Percentiles rank a stretch among this genome's conserved stretches.
Evolutionary conservation across 257 asterid species (phyloP).

Genomic region (Primulina tabacum): DNA sequence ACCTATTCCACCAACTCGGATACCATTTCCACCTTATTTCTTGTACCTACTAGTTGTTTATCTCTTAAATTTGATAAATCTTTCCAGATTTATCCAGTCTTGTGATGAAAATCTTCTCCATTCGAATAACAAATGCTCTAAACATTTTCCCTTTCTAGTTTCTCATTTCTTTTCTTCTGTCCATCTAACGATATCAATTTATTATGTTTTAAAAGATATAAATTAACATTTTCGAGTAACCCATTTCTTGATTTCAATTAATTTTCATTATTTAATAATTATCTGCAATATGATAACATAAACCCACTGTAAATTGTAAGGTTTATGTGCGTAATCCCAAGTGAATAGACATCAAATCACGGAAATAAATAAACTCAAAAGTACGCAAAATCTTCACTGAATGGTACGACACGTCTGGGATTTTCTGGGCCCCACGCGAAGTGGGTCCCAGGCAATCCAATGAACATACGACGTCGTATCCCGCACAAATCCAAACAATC

Average conservation of each 20-base stretch:
- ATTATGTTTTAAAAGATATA: no score
- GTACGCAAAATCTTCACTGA: neutral
- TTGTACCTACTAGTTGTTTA: no score
- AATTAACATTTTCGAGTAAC: neutral
- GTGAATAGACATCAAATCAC: neutral
- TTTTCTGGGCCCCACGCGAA: no score
- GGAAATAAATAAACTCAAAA: no score
- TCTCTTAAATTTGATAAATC: no score
- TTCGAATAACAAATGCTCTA: neutral
- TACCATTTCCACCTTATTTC: no score
- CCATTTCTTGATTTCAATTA: no score
- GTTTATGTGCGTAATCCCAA: neutral
- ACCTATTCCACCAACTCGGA: no score
- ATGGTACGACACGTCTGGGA: no score
- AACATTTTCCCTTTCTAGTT: neutral
- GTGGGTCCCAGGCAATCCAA: neutral
- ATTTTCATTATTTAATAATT: neutral
- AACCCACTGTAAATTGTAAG: neutral
- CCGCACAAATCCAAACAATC: neutral
- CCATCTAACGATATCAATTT: neutral
- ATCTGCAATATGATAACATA: no score
- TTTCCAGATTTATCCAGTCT: neutral
- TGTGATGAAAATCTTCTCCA: no score
- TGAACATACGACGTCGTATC: conserved; percentile 20
- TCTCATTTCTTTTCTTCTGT: neutral